Percentiles rank a stretch among this genome's conserved stretches.
phyloP scores from a whole-genome alignment of 2,329 filamentous ascomycete genomes.

The Talaromyces sp. region DNA sequence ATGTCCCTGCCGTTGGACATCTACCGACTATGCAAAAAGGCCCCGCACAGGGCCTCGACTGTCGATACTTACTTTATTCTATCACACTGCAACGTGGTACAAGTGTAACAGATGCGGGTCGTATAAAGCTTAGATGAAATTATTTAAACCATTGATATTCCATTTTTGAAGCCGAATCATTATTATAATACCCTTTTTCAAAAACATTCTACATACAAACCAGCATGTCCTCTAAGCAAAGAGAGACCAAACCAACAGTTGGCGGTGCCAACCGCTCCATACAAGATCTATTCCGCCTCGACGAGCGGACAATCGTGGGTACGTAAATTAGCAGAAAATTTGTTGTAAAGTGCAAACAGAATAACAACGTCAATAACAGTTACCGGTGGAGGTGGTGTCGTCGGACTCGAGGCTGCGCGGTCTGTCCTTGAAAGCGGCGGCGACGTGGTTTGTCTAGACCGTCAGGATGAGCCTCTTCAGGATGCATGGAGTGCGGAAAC shows the following conservation, averaged over 20 bases:
- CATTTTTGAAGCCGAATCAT: not conserved
- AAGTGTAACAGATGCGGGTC: not conserved
- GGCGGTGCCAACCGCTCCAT: not conserved
- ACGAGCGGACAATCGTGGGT: not conserved
- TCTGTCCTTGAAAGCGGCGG: not conserved
- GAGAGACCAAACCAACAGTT: not conserved
- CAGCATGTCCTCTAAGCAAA: not conserved
- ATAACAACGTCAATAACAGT: not conserved
- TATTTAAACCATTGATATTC: not conserved
- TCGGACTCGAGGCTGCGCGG: not conserved
- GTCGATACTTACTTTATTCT: not conserved
- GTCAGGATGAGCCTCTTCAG: not conserved
- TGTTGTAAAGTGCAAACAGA: not conserved
- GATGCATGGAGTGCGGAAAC: not conserved
- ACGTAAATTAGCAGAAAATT: not conserved
- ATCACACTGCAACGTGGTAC: not conserved
- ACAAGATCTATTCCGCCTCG: not conserved
- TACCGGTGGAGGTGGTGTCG: not conserved
- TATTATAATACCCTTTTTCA: not conserved
- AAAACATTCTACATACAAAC: not conserved
- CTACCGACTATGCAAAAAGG: not conserved
- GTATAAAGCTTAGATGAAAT: no score
- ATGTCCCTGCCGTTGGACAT: not conserved
- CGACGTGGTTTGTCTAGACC: not conserved
- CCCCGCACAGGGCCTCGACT: not conserved